Percentiles rank a stretch among this genome's conserved stretches.
These are phyloP conservation scores for Suhomyces sp. DNA, from an alignment of 805 yeast genomes.

Conservation along the genomic window DNA sequence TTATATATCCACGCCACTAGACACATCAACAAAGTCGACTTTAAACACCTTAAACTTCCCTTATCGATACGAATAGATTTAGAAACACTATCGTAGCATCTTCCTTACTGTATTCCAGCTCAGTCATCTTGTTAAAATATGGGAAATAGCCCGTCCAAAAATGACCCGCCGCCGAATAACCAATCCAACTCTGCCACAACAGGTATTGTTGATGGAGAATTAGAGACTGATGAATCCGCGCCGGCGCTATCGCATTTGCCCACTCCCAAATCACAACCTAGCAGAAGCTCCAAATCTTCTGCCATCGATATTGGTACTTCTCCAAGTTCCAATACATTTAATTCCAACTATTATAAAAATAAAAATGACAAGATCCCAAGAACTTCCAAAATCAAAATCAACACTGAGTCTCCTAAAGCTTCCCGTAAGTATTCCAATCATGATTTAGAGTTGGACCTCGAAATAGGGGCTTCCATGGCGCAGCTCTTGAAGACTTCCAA, in stretches of 20 bases:
- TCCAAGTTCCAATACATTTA: constrained; percentile 4
- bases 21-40: not conserved
- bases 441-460: constrained; percentile 32
- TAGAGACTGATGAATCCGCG: constrained; percentile 41
- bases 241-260: constrained; percentile 38
- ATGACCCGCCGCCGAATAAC: constrained; percentile 45
- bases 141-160: constrained; percentile 67
- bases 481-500: constrained; percentile 21
- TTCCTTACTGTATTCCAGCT: not conserved
- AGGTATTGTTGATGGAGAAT: constrained; percentile 34
- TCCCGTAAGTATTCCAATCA: constrained; percentile 4
- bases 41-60: not conserved
- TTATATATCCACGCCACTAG: not conserved
- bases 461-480: constrained; percentile 48
- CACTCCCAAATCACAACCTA: constrained; percentile 1
- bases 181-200: constrained; percentile 22
- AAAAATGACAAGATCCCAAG: constrained; percentile 1
- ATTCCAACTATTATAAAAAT: constrained; percentile 7
- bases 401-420: constrained; percentile 3
- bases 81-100: not conserved
- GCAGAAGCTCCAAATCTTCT: constrained; percentile 9
- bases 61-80: not conserved
- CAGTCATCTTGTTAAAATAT: constrained; percentile 23
- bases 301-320: constrained; percentile 11
- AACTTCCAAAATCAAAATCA: constrained; percentile 3